Conservation (phyloP, 257 asterid species). For the Jaltomata sinuosa region DNA sequence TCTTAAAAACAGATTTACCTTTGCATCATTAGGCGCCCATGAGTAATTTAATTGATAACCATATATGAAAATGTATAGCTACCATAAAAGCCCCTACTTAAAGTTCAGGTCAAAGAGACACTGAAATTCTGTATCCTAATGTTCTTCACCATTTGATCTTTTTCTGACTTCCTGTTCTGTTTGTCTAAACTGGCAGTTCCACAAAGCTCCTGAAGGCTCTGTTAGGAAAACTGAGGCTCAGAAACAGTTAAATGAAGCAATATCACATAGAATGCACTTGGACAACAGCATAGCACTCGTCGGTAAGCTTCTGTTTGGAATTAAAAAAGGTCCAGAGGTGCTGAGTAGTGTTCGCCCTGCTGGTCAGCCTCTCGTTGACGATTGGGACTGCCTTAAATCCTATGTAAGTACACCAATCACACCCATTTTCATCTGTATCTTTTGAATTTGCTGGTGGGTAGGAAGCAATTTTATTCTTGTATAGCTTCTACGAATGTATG, state of each 20-base stretch:
- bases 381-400: constrained; percentile 89
- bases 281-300: constrained; percentile 62
- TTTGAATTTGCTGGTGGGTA: not conserved
- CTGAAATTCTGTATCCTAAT: not conserved
- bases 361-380: constrained; percentile 82
- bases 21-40: not conserved
- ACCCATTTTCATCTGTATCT: not conserved
- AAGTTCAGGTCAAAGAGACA: not conserved
- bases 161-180: not conserved
- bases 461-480: not conserved
- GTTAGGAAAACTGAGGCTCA: constrained; percentile 72
- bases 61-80: not conserved
- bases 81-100: not conserved
- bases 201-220: constrained; percentile 72
- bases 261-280: constrained; percentile 71
- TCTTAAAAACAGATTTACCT: not conserved
- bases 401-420: constrained; percentile 35
- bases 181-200: constrained; percentile 25
- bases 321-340: constrained; percentile 52
- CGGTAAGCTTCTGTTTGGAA: constrained; percentile 81
- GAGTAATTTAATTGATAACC: not conserved
- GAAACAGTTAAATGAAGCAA: constrained; percentile 69
- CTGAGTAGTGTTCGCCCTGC: constrained; percentile 46
- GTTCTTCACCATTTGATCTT: not conserved
- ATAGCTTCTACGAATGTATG: not conserved